A percentile compares a stretch with the other conserved stretches of the same genome.
Evolutionary conservation across 208 protist genomes (phyloP).

Genomic region (Herpetomonas samuelpessoai): DNA sequence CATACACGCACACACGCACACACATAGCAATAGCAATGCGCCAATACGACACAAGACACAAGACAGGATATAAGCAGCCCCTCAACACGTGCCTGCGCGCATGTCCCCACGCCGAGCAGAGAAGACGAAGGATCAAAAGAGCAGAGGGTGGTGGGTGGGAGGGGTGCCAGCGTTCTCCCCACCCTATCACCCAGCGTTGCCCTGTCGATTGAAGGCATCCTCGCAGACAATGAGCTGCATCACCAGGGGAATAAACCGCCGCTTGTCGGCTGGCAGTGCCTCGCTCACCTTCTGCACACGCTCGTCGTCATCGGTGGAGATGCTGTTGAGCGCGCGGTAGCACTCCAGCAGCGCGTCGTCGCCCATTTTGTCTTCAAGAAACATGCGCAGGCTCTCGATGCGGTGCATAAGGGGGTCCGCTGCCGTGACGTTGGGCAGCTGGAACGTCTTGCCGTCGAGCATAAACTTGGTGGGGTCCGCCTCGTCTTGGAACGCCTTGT

Average conservation of each 20-base stretch:
- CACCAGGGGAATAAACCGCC: conserved; percentile 80
- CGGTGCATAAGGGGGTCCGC: conserved; percentile 84
- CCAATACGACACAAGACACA: too few species aligned
- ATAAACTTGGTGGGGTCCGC: conserved; percentile 69
- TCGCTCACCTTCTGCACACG: conserved; percentile 63
- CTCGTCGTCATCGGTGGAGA: conserved; percentile 71
- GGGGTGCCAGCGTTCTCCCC: too few species aligned
- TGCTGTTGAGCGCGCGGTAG: conserved; percentile 81
- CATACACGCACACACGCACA: too few species aligned
- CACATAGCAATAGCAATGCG: too few species aligned
- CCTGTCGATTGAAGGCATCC: conserved; percentile 79
- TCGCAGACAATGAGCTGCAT: conserved; percentile 86
- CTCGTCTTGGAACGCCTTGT: conserved; percentile 39
- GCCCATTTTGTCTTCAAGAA: conserved; percentile 78
- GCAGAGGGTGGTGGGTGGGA: too few species aligned
- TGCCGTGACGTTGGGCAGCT: conserved; percentile 74
- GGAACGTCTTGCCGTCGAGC: conserved; percentile 86
- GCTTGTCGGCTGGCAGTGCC: conserved; percentile 51
- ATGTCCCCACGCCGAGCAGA: too few species aligned
- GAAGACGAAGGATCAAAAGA: too few species aligned
- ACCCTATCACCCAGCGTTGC: neutral
- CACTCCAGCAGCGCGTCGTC: conserved; percentile 62
- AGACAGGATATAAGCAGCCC: too few species aligned
- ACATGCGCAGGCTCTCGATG: conserved; percentile 90
- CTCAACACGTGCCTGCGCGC: too few species aligned